phyloP scores from a whole-genome alignment of 2,329 filamentous ascomycete species.

The Niveomyces coronatus region DNA sequence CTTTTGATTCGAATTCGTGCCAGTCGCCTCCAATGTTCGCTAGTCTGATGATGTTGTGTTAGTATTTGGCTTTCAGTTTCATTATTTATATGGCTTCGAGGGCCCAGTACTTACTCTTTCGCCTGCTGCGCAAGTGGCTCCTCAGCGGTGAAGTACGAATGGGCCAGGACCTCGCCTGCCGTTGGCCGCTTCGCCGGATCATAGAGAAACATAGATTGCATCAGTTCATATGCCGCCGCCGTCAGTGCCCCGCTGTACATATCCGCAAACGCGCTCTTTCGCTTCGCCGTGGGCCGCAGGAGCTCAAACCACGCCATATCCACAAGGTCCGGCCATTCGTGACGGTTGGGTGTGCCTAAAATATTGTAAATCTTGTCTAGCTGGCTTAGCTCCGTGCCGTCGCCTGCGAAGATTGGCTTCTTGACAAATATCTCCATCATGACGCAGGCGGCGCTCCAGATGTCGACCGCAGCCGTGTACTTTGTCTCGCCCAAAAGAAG shows the following conservation, averaged over 20 bases:
- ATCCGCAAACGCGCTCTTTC: slow-evolving; percentile 67
- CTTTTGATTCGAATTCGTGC: slow-evolving; percentile 98
- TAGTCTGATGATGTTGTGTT: slow-evolving; percentile 41
- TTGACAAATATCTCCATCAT: slow-evolving; percentile 94
- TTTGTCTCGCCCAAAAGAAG: slow-evolving; percentile 83
- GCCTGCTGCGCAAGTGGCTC: slow-evolving; percentile 69
- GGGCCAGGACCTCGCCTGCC: slow-evolving; percentile 72
- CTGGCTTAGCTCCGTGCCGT: slow-evolving; percentile 91
- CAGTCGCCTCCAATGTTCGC: slow-evolving; percentile 81
- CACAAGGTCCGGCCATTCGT: slow-evolving; percentile 80
- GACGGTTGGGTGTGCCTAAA: slow-evolving; percentile 74
- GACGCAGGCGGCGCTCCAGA: slow-evolving; percentile 96
- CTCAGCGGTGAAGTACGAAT: slow-evolving; percentile 81
- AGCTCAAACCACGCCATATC: slow-evolving; percentile 98
- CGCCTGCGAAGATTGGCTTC: slow-evolving; percentile 88
- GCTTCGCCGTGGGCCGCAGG: slow-evolving; percentile 65
- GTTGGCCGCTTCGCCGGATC: slow-evolving; percentile 77
- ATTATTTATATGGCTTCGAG: background rate
- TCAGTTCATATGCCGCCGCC: slow-evolving; percentile 70
- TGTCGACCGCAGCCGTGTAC: slow-evolving; percentile 82
- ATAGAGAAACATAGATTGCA: slow-evolving; percentile 78
- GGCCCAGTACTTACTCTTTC: slow-evolving; percentile 53
- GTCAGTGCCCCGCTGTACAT: slow-evolving; percentile 72
- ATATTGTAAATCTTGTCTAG: slow-evolving; percentile 94
- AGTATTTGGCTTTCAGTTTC: slow-evolving; percentile 14